phyloP scores from a whole-genome alignment of 2,329 filamentous ascomycete species.

The Beauveria asiatica region DNA sequence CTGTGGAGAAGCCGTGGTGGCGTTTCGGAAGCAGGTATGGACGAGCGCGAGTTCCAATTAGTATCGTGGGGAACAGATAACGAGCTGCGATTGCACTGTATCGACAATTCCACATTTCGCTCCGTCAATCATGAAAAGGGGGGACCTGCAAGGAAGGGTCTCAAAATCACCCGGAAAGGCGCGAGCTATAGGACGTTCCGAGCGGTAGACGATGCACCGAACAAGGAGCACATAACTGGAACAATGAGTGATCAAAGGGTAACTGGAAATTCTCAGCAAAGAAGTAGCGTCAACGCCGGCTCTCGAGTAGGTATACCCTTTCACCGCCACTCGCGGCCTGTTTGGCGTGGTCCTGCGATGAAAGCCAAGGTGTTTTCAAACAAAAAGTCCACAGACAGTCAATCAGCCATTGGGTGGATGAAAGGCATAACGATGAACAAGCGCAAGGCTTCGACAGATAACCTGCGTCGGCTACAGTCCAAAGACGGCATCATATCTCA shows the following conservation, averaged over 20 bases:
- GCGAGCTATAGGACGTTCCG: constrained; percentile 81
- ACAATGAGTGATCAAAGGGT: constrained; percentile 55
- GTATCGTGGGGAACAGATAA: constrained; percentile 90
- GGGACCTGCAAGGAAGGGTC: constrained; percentile 50
- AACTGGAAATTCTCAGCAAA: constrained; percentile 31
- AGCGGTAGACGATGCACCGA: constrained; percentile 53
- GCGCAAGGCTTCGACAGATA: constrained; percentile 36
- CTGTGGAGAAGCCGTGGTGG: constrained; percentile 74
- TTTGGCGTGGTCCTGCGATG: constrained; percentile 51
- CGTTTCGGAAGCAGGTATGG: constrained; percentile 57
- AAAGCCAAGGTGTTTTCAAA: constrained; percentile 40
- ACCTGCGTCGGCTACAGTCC: constrained; percentile 36
- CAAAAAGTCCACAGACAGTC: constrained; percentile 36
- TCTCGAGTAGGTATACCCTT: constrained; percentile 29
- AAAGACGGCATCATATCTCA: constrained; percentile 44
- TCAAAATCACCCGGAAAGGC: constrained; percentile 72
- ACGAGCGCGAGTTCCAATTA: constrained; percentile 83
- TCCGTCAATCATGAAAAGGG: constrained; percentile 68
- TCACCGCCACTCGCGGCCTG: constrained; percentile 25
- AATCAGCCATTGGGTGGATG: constrained; percentile 60
- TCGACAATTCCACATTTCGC: constrained; percentile 55
- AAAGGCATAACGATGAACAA: constrained; percentile 58
- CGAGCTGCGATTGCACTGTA: constrained; percentile 68
- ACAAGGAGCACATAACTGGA: constrained; percentile 48
- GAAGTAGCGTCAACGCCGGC: constrained; percentile 35